Percentiles rank a stretch among this genome's conserved stretches.
Conservation (phyloP, 1,284 basidiomycete species). For the Ganoderma sinense region DNA sequence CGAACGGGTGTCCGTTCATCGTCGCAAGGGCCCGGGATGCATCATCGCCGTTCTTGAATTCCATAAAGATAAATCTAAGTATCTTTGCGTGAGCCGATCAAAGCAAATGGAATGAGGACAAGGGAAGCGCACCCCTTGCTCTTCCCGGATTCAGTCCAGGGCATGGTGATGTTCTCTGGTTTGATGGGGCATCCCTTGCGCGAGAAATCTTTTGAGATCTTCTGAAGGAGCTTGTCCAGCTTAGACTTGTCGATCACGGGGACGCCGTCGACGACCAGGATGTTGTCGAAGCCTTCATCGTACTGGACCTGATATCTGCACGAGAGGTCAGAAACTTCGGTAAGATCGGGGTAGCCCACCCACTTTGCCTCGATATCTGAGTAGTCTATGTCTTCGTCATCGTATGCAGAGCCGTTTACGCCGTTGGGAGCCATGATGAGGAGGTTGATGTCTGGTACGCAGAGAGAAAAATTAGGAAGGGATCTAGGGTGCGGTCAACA, state of each 20-base stretch:
- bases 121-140: conserved; percentile 80
- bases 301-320: conserved; percentile 82
- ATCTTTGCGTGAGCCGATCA: not conserved
- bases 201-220: conserved; percentile 85
- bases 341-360: conserved; percentile 33
- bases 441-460: conserved; percentile 18
- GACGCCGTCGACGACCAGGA: conserved; percentile 87
- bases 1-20: conserved; percentile 91
- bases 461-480: conserved; percentile 24
- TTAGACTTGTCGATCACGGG: conserved; percentile 88
- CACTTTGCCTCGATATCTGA: conserved; percentile 95
- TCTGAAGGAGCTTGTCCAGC: conserved; percentile 77
- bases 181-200: conserved; percentile 83
- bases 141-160: conserved; percentile 85
- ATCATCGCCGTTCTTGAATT: conserved; percentile 84
- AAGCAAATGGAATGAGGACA: not conserved
- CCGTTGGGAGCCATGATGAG: conserved; percentile 40
- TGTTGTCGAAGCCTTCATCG: conserved; percentile 87
- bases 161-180: conserved; percentile 80
- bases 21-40: conserved; percentile 83
- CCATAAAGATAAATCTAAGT: conserved; percentile 87
- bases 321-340: conserved; percentile 20
- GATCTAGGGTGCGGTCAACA: too few relatives aligned
- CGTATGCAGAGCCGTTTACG: conserved; percentile 35
- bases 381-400: conserved; percentile 87